Evolutionary conservation across 345 rosid genomes (phyloP), one percentile per base, ranked within the genome.

Genomic region (Tarenaya hassleriana): DNA sequence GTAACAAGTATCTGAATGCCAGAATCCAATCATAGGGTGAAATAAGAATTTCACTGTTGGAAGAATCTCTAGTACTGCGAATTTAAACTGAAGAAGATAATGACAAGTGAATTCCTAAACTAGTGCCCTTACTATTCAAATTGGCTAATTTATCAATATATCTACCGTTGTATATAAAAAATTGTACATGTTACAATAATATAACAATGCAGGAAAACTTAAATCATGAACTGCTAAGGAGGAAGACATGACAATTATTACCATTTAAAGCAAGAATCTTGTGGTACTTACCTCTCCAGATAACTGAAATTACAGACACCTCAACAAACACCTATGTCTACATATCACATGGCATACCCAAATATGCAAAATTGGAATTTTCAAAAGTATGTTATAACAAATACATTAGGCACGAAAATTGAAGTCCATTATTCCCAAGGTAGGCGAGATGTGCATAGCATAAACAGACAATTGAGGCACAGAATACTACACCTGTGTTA

Each of bases 401-500:
- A 47, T 24, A 24, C 5, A 5, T 24, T 24, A 24, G 29, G 3
- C 29, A 50, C 50, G 69, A 50, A 9, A 10, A 56, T 17, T 6
- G 50, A 50, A 16, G 50, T 14, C 8, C 10, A 41, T 50, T 10
- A 24, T 40, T 47, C 50, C 58, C 47, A 41, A 50, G 17, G 20
- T 21, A 44, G n/a, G 48, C 41, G 19, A 10, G 14, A 39, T 18
- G 24, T 24, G 51, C 13, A 52, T 5, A 2, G 29, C 14, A 45
- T 4, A 6, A 37, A 57, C 0, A 58, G 44, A 38, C 45, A 32
- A 7, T 10, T 32, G 24, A 14, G 24, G 46, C 14, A 48, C 14
- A 42, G 57, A 43, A 56, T 44, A 60, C 41, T 47, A 37, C 63
- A 94, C 99, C 97, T 94, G 99, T 27, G 99, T 94, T 61, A 94